Percentiles rank a stretch among this genome's conserved stretches.
Conservation (phyloP, 306 rosid species). For the Acacia acuminata region DNA sequence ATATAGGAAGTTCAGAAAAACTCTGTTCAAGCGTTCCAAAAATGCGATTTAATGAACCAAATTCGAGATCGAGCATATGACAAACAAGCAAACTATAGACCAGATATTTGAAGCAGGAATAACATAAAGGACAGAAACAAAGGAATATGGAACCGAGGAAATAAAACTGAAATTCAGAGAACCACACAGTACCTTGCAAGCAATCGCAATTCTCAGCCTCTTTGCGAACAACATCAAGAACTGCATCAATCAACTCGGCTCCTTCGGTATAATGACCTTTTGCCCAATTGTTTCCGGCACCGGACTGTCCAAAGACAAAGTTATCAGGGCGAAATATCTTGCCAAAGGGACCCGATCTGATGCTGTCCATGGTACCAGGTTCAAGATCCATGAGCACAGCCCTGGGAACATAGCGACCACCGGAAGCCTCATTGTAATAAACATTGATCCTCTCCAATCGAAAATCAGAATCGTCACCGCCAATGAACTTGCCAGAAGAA, state of each 20-base stretch:
- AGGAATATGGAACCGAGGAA: background rate
- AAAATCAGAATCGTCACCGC: background rate
- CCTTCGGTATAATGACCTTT: conserved; percentile 49
- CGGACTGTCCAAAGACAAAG: conserved; percentile 47
- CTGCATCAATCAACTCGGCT: conserved; percentile 41
- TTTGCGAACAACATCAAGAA: conserved; percentile 47
- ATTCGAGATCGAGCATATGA: background rate
- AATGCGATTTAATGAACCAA: background rate
- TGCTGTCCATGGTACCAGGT: conserved; percentile 46
- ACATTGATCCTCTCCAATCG: conserved; percentile 43
- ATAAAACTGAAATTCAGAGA: background rate
- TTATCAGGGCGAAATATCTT: conserved; percentile 42
- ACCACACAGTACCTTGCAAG: conserved; percentile 31
- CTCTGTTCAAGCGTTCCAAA: background rate
- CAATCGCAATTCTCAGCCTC: conserved; percentile 52
- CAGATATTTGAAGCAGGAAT: background rate
- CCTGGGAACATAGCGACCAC: conserved; percentile 37
- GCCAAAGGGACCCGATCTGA: conserved; percentile 45
- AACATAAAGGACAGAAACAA: background rate
- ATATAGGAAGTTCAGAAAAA: background rate
- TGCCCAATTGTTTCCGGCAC: conserved; percentile 81
- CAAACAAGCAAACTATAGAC: background rate
- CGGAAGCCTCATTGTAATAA: conserved; percentile 41
- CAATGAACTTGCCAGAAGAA: conserved; percentile 25
- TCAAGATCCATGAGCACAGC: conserved; percentile 49